Evolutionary conservation across 2,329 filamentous ascomycete genomes (phyloP).

Genomic region (Talaromyces amestolkiae): DNA sequence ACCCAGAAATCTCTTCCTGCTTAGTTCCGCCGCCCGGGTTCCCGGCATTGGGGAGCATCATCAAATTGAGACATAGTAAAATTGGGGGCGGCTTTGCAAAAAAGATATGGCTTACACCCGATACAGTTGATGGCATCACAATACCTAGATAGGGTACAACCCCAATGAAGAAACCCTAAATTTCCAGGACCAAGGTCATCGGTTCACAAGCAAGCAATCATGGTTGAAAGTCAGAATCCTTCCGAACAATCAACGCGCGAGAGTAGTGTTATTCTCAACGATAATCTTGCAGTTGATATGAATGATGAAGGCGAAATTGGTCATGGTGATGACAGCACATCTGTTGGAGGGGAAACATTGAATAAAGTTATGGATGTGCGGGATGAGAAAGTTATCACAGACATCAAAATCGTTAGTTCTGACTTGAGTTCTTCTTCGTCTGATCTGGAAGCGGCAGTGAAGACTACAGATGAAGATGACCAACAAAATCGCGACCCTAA

Average conservation of each 20-base stretch:
- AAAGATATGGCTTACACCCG: background rate
- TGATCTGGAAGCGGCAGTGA: background rate
- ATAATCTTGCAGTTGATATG: background rate
- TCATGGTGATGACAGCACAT: background rate
- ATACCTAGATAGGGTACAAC: background rate
- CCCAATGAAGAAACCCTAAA: background rate
- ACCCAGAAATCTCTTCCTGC: background rate
- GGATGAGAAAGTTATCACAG: background rate
- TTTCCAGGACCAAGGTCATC: background rate
- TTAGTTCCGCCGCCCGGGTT: background rate
- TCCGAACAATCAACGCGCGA: background rate
- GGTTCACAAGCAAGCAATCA: background rate
- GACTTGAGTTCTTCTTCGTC: background rate
- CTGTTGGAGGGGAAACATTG: background rate
- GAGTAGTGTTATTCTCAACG: background rate
- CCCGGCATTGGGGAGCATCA: background rate
- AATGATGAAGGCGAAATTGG: background rate
- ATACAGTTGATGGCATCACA: background rate
- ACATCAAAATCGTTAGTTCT: background rate
- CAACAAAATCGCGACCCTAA: constrained; percentile 32
- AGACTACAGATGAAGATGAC: background rate
- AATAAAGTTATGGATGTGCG: background rate
- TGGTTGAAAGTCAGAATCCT: background rate
- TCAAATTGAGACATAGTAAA: background rate
- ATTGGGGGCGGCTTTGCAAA: background rate